A percentile compares a stretch with the other conserved stretches of the same genome.
Evolutionary conservation across 78 protist genomes (phyloP).

Genomic region (Salpingoeca rosetta): DNA sequence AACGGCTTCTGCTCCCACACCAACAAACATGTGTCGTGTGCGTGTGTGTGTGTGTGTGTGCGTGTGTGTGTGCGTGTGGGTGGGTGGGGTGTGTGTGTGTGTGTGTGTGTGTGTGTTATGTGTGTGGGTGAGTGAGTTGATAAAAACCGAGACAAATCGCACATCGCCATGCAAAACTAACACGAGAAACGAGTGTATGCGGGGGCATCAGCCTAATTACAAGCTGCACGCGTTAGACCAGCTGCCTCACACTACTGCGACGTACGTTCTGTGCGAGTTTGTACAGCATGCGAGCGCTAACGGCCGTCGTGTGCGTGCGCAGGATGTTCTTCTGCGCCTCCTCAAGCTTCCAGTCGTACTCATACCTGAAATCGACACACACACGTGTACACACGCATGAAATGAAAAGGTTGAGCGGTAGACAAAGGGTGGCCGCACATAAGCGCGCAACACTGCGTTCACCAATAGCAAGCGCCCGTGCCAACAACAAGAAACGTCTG

Average conservation of each 20-base stretch:
- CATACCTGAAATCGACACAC: conserved; percentile 28
- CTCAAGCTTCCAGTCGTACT: conserved; percentile 82
- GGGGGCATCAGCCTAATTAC: not conserved
- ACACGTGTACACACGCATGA: not conserved
- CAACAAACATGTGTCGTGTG: no score
- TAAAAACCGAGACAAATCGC: not conserved
- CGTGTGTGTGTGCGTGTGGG: no score
- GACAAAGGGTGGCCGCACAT: no score
- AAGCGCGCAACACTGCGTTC: no score
- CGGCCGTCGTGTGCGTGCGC: conserved; percentile 99
- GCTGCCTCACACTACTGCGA: no score
- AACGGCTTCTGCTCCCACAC: conserved; percentile 43
- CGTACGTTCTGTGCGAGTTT: conserved; percentile 49
- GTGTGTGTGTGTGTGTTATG: not conserved
- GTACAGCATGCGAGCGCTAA: conserved; percentile 87
- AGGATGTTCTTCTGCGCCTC: conserved; percentile 89
- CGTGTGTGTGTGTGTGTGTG: no score
- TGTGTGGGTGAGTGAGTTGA: not conserved
- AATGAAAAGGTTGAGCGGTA: no score
- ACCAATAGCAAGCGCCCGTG: no score
- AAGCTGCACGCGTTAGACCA: not conserved
- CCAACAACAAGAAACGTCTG: no score
- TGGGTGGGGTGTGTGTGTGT: not conserved
- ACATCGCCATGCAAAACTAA: not conserved
- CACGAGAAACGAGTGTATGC: no score